Conservation (phyloP, 345 rosid genomes). For the Microcos paniculata region DNA sequence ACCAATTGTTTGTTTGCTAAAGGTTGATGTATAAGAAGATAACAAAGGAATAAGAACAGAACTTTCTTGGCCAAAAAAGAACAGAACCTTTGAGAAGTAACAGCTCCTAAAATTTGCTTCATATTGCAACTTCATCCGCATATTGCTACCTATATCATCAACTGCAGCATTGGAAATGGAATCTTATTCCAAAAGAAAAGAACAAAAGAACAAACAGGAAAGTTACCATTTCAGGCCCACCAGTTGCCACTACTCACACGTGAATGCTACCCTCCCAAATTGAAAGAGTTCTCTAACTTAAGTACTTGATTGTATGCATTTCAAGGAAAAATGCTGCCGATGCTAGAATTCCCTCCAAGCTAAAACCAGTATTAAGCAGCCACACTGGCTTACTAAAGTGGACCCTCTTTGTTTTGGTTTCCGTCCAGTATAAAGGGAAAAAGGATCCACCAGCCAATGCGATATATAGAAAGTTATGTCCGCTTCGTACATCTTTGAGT, state of each 20-base stretch:
- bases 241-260: neutral
- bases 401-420: neutral
- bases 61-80: neutral
- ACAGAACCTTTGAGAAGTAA: neutral
- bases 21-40: neutral
- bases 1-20: neutral
- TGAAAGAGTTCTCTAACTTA: neutral
- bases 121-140: neutral
- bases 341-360: neutral
- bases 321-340: neutral
- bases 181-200: conserved; percentile 1
- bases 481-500: neutral
- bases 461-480: neutral
- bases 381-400: neutral
- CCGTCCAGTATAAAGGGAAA: neutral
- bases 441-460: neutral
- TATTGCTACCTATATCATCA: neutral
- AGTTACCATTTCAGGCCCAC: conserved; percentile 2
- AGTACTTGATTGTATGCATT: neutral
- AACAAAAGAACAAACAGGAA: neutral
- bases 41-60: neutral
- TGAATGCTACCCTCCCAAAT: neutral
- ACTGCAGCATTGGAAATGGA: neutral
- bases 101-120: neutral
- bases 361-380: neutral